Conservation (phyloP, 2,329 filamentous ascomycete species). For the Talaromyces sp. region DNA sequence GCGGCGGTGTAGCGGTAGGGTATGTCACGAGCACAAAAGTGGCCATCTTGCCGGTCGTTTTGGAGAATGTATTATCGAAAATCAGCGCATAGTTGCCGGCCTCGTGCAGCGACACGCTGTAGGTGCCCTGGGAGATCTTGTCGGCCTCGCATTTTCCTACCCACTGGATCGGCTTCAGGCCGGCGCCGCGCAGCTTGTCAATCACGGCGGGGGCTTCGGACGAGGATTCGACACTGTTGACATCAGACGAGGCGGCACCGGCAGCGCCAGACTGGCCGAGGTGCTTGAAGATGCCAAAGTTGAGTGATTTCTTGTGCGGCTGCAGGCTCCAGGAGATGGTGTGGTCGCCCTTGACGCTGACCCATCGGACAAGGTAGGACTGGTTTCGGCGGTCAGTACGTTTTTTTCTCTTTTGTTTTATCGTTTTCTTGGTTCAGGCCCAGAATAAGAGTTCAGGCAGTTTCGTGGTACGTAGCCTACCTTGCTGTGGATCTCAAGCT, state of each 20-base stretch:
- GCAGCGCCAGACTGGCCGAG: slow-evolving; percentile 64
- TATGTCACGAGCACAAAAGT: slow-evolving; percentile 95
- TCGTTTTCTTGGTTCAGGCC: background rate
- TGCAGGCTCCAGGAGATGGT: slow-evolving; percentile 98
- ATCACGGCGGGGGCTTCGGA: slow-evolving; percentile 55
- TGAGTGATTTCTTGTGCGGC: slow-evolving; percentile 96
- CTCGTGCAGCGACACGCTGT: slow-evolving; percentile 68
- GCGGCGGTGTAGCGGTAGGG: slow-evolving; percentile 61
- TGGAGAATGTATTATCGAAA: slow-evolving; percentile 98
- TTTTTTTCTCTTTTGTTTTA: background rate
- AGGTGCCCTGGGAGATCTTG: slow-evolving; percentile 86
- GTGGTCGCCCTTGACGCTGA: slow-evolving; percentile 81
- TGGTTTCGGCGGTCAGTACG: slow-evolving; percentile 32
- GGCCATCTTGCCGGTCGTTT: slow-evolving; percentile 87
- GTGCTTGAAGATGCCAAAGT: slow-evolving; percentile 97
- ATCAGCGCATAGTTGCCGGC: slow-evolving; percentile 94
- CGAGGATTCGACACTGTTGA: slow-evolving; percentile 34
- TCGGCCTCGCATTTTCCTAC: slow-evolving; percentile 93
- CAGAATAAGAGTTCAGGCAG: background rate
- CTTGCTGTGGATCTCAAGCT: slow-evolving; percentile 96
- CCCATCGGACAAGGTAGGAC: slow-evolving; percentile 98
- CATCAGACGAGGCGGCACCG: slow-evolving; percentile 45
- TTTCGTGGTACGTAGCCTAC: slow-evolving; percentile 50
- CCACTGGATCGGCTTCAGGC: slow-evolving; percentile 67
- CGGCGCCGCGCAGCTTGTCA: slow-evolving; percentile 60